Evolutionary conservation across 2,329 filamentous ascomycete species (phyloP), one percentile per base, ranked within the genome.

Genomic region (Ophiostoma pallidulum): DNA sequence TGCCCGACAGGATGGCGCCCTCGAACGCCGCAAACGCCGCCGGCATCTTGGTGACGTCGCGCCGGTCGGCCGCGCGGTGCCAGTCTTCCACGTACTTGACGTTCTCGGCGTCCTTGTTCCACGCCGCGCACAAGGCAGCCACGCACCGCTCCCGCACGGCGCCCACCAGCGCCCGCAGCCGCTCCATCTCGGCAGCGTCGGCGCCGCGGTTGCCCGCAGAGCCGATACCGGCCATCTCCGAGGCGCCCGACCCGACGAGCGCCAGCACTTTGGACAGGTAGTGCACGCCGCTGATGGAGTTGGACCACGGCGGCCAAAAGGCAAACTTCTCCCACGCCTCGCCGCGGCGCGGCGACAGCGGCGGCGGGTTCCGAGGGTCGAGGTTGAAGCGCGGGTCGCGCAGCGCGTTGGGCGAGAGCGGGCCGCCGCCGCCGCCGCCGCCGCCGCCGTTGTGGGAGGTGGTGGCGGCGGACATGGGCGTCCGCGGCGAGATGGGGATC

Each of bases 281-380:
- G 62, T 94, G 80, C 2, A 91, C 86, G n/a, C 86, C 91, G 50
- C 89, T 94, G 20, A 97, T 70, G 0, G 90, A 90, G 60, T 96
- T 97, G 2, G 89, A 86, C 67, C 86, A 84, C 0, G 91, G 92
- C 4, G 91, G 90, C 90, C 91, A 97, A 64, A 97, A 98, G 0
- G 90, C 91, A 63, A 92, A 80, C 67, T 91, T 84, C 60, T 97
- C 92, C 88, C 89, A 97, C 0, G 82, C 70, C 57, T 95, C 88
- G 6, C 90, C 91, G 38, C 77, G 78, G 56, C 75, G 86, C 0
- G 88, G 86, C 0, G 85, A 87, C 1, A 83, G 81, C 10, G 82
- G 80, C 2, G 88, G 90, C 3, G 86, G 70, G 53, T 86, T 89
- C 59, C 77, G 84, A 0, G 79, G 73, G 59, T 95, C 88, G 51